Evolutionary conservation across 192 early-diverging fungal genomes (phyloP), one percentile per base, ranked within the genome.

Genomic region (Haplosporangium gracile): DNA sequence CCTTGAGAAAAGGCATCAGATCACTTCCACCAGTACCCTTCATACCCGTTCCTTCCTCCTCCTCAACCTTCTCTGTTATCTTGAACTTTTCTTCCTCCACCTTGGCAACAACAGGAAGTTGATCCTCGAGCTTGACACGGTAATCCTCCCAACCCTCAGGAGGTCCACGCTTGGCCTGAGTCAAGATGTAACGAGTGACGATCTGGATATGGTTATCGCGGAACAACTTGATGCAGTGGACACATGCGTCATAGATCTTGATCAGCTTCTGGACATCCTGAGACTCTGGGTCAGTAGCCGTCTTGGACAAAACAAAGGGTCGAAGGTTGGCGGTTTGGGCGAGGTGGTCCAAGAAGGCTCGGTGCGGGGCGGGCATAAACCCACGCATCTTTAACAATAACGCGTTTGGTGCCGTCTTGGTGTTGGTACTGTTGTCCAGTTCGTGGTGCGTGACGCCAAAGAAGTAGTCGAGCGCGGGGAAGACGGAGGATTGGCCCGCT

Each of bases 191-290:
- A n/a, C 95, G 90, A 5, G 94, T 94, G n/a, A 97, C 97, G 42
- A 99, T 94, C 83, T 97, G 96, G 39, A 99, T 93, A 82, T 99
- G 98, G 40, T 91, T 92, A 76, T 97, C 96, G 42, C 98, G 85
- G 91, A 99, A 99, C 3, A 89, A 73, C 80, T 97, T 95, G 89
- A 99, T 91, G 80, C 93, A 89, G 45, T 92, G 91, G 9, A 98
- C 88, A 80, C 95, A 96, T 9, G 77, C 83, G 81, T 99, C 98
- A 86, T 96, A 99, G 15, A 90, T 77, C 24, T 94, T 69, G 3
- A 85, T 76, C 78, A 85, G 51, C 24, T 72, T 76, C 38, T 65
- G 53, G 47, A 40, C 63, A 47, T 65, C 75, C 20, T 55, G 26
- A 55, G 5, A 20, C 29, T 53, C 80, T 65, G 60, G 47, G 11